Base-by-base conservation (phyloP, 2,329 filamentous ascomycete species). In the Byssochlamys sp. region DNA sequence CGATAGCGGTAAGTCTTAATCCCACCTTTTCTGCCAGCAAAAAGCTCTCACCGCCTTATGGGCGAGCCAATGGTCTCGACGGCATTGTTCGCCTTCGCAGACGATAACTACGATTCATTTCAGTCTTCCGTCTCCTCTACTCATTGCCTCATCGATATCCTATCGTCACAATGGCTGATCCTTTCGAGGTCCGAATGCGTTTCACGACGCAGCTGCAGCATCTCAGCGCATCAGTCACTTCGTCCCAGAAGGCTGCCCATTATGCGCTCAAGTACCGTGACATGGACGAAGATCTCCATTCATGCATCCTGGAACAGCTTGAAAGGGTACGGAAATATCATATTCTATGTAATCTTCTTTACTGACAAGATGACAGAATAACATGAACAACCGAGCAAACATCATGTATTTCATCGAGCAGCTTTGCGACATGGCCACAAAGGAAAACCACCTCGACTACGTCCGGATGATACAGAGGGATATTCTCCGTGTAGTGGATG, bases 351-450 rank as follows among this genome's bases (percentile, higher is more conserved):
- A 26, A 27, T 29, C 28, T 64, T 24, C 26, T n/a, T 26, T 10
- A 52, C 56, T 61, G 31, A 54, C 31, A 19, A 31, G 24, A 31
- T 10, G 11, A 31, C 65, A 91, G 83, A 95, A 90, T 64, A 92
- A 89, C 64, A 95, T 99, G 88, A 99, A 99, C 75, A 95, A 87
- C 55, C 83, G 92, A 60, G 95, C 94, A 59, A 99, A 99, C 71
- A 97, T 99, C 72, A 95, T 99, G 88, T 99, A 95, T 75, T 99
- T 99, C 74, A 88, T 99, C 69, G 92, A 97, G 69, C 88, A 92
- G 65, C 89, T 99, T 64, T 89, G 95, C 70, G 92, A 97, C 70
- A 81, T 90, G 75, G 89, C 90, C 25, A 81, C 84, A 61, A 88
- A 85, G 63, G 89, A 90, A 63, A 83, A 85, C 61, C 86, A 94